phyloP scores from a whole-genome alignment of 148 eudicot genomes.

The Spergularia bocconei region DNA sequence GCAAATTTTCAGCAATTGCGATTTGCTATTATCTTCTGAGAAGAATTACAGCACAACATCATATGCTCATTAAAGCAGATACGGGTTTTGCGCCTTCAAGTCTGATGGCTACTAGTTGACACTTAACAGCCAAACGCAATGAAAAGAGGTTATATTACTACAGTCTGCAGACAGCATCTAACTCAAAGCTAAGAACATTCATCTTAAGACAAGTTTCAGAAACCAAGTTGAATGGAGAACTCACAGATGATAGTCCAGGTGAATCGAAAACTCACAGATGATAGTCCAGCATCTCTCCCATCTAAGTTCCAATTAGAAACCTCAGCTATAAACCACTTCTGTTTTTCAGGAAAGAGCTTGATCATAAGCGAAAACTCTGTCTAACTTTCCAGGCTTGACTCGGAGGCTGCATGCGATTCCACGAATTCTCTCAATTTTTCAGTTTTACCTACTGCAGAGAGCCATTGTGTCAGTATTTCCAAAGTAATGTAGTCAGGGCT shows the following conservation, averaged over 20 bases:
- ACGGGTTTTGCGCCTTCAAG: neutral
- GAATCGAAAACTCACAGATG: neutral
- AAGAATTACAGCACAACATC: conserved; percentile 1
- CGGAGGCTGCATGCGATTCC: conserved; percentile 40
- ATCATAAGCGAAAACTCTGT: neutral
- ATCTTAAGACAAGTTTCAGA: neutral
- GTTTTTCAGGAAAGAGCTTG: neutral
- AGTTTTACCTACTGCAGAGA: conserved; percentile 56
- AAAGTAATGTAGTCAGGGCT: conserved; percentile 71
- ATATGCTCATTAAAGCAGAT: neutral
- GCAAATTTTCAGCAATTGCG: neutral
- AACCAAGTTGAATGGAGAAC: neutral
- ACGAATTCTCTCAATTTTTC: conserved; percentile 58
- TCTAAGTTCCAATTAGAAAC: neutral
- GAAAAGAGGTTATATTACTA: neutral
- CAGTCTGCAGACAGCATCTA: neutral
- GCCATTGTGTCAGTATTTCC: conserved; percentile 77
- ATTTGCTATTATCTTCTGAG: neutral
- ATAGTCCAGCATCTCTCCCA: neutral
- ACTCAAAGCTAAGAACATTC: neutral
- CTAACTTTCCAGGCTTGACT: conserved; percentile 22
- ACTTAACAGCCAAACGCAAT: neutral
- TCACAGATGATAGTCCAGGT: neutral
- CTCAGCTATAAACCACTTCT: neutral
- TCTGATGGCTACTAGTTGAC: conserved; percentile 1